phyloP scores from a whole-genome alignment of 2,329 filamentous ascomycete species.

The Massarina eburnea region DNA sequence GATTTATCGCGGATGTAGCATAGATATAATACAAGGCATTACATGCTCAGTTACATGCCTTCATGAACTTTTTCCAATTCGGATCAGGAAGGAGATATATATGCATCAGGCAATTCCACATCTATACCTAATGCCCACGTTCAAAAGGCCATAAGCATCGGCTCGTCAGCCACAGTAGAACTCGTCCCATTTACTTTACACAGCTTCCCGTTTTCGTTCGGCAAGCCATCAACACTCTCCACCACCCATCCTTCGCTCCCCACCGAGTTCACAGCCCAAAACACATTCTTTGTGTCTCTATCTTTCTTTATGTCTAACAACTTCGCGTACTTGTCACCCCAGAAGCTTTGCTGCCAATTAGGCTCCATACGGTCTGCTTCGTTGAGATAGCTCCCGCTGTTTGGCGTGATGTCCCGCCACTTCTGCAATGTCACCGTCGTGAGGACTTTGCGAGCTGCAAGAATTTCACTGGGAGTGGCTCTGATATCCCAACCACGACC shows the following conservation, averaged over 20 bases:
- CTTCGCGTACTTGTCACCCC: slow-evolving; percentile 30
- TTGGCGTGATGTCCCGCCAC: slow-evolving; percentile 25
- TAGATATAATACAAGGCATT: too few relatives aligned
- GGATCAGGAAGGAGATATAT: too few relatives aligned
- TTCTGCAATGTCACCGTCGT: slow-evolving; percentile 27
- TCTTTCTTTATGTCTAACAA: slow-evolving; percentile 22
- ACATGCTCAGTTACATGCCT: too few relatives aligned
- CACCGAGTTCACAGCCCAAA: slow-evolving; percentile 27
- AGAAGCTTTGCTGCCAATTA: slow-evolving; percentile 41
- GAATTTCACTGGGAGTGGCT: slow-evolving; percentile 10
- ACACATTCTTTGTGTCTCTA: slow-evolving; percentile 22
- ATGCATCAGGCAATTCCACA: too few relatives aligned
- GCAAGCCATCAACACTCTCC: slow-evolving; percentile 21
- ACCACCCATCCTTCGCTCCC: slow-evolving; percentile 27
- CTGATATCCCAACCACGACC: slow-evolving; percentile 10
- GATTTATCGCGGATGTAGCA: too few relatives aligned
- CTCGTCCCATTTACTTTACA: slow-evolving; percentile 15
- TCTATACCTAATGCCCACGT: too few relatives aligned
- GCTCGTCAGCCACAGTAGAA: neutral
- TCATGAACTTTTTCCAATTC: too few relatives aligned
- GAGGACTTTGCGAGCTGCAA: slow-evolving; percentile 13
- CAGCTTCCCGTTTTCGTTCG: slow-evolving; percentile 28
- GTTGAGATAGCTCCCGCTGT: slow-evolving; percentile 36
- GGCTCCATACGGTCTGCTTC: slow-evolving; percentile 41
- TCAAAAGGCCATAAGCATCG: neutral